phyloP scores from a whole-genome alignment of 441 rosid genomes.

The Cnidoscolus chayamansa region DNA sequence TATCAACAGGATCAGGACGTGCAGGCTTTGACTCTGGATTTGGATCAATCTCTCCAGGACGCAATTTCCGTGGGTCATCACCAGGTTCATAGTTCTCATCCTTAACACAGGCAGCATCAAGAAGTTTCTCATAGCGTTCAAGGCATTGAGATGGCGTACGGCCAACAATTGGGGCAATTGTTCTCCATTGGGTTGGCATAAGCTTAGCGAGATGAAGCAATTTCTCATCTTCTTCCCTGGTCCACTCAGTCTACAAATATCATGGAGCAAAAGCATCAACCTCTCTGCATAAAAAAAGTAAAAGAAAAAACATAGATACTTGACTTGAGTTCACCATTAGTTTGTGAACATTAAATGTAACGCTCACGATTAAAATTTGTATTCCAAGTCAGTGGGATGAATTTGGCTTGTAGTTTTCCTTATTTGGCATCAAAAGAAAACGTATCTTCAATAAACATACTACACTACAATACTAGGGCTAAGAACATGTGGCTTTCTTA shows the following conservation, averaged over 20 bases:
- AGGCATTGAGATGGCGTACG: slow-evolving; percentile 98
- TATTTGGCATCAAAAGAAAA: not conserved
- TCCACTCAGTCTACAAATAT: slow-evolving; percentile 85
- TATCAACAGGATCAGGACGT: slow-evolving; percentile 98
- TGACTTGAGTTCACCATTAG: too few species aligned
- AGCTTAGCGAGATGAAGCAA: slow-evolving; percentile 98
- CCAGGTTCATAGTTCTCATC: slow-evolving; percentile 92
- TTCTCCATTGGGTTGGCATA: slow-evolving; percentile 97
- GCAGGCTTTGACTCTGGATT: slow-evolving; percentile 99
- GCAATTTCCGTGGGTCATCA: slow-evolving; percentile 93
- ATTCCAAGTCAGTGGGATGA: not conserved
- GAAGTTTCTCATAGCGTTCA: slow-evolving; percentile 94
- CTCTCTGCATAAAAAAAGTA: not conserved
- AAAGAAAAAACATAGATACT: too few species aligned
- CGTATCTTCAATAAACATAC: not conserved
- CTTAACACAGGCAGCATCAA: slow-evolving; percentile 94
- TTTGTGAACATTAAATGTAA: not conserved
- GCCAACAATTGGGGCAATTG: slow-evolving; percentile 99
- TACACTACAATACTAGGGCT: not conserved
- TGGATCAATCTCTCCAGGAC: slow-evolving; percentile 98
- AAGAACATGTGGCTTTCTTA: not conserved
- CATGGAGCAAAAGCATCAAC: slow-evolving; percentile 22
- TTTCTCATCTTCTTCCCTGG: slow-evolving; percentile 98
- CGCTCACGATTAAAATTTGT: not conserved
- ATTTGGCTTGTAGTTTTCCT: not conserved